Evolutionary conservation across 2,329 filamentous ascomycete species (phyloP), one percentile per base, ranked within the genome.

Genomic region (Bipolaris oryzae): DNA sequence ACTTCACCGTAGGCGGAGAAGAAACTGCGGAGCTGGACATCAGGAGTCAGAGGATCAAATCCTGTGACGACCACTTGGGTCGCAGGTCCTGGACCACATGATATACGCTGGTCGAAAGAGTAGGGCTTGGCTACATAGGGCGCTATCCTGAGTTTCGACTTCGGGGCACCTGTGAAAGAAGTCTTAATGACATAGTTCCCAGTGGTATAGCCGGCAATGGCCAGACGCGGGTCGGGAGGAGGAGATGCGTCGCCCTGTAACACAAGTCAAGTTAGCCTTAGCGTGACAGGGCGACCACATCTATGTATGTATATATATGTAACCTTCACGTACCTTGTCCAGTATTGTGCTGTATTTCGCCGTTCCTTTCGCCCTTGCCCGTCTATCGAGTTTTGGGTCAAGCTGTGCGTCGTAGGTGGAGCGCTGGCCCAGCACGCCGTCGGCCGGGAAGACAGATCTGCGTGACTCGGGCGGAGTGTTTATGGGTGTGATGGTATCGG

Each of bases 31-130:
- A 96, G 84, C 68, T 91, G 90, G 53, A 87, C 85, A 67, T 96
- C 91, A 11, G 91, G 86, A 38, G 90, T 89, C 62, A 98, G 81
- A 6, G 94, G 93, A 76, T 98, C 95, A 74, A 97, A 97, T n/a
- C 92, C 92, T n/a, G 88, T 93, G 18, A 97, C 92, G 3, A 98
- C 89, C 46, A 99, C 87, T 74, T 96, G 92, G 2, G 90, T 92
- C 1, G 95, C 91, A 13, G 94, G 94, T 0, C 92, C 92, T 21
- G 92, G 91, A 0, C 93, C 94, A 67, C 96, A 87, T 2, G 94
- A 96, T 4, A 91, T 92, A 67, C 87, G 87, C 5, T 87, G 79
- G 73, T 98, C 93, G 76, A 92, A 95, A 23, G 85, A 78, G 76
- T 96, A 97, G 20, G 90, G 89, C 73, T 87, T 90, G 49, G 96